Conservation (phyloP, 176 grass and related monocot species). For the Themeda triandra region DNA sequence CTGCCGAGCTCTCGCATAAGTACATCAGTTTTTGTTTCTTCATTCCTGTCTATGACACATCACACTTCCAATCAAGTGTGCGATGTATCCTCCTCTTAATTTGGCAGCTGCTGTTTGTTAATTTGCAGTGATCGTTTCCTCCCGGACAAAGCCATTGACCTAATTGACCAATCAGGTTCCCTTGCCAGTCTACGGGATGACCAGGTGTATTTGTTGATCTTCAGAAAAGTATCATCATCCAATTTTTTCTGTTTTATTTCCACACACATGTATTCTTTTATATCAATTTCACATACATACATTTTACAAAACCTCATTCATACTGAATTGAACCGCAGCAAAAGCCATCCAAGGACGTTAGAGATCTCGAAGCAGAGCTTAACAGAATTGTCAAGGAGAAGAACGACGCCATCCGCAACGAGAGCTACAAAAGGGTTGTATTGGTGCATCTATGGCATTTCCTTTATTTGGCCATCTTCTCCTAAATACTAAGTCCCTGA, state of each 20-base stretch:
- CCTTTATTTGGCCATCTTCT: not conserved
- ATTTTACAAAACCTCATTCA: not conserved
- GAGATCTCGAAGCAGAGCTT: constrained; percentile 63
- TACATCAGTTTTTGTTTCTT: constrained; percentile 57
- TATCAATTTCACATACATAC: not conserved
- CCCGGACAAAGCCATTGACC: constrained; percentile 80
- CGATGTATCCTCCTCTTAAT: too few relatives aligned
- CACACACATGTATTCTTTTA: too few relatives aligned
- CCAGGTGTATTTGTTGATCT: constrained; percentile 14
- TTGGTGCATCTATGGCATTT: not conserved
- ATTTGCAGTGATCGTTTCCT: constrained; percentile 66
- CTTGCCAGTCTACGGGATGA: constrained; percentile 60
- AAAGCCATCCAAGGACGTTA: constrained; percentile 30
- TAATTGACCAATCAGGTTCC: constrained; percentile 75
- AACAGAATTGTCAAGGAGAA: constrained; percentile 65
- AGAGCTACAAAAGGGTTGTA: constrained; percentile 61
- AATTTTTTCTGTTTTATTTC: too few relatives aligned
- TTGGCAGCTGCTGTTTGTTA: constrained; percentile 6
- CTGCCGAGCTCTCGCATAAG: constrained; percentile 67
- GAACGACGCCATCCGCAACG: constrained; percentile 44
- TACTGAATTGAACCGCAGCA: not conserved
- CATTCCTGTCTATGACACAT: not conserved
- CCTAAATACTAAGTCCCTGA: too few relatives aligned
- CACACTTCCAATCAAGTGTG: not conserved
- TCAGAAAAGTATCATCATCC: not conserved